Evolutionary conservation across 2,329 filamentous ascomycete species (phyloP).

Genomic region (Colletotrichum viniferum): DNA sequence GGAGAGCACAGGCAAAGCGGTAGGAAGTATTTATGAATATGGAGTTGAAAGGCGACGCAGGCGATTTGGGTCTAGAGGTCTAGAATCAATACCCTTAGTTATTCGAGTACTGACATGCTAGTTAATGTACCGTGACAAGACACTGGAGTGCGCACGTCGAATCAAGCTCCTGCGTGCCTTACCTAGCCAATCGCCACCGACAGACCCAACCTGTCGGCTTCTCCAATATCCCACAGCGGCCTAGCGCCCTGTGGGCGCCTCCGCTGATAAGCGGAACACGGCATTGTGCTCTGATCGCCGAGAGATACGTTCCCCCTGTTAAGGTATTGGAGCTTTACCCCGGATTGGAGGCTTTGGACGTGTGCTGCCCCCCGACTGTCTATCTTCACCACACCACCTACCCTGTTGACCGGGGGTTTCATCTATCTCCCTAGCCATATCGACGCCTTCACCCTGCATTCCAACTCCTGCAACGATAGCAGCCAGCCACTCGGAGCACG

Average conservation of each 20-base stretch:
- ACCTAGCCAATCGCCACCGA: neutral
- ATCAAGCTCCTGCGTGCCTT: neutral
- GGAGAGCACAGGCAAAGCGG: neutral
- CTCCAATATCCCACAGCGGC: neutral
- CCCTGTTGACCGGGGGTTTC: neutral
- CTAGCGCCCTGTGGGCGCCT: neutral
- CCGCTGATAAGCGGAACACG: neutral
- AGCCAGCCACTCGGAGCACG: neutral
- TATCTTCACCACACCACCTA: constrained; percentile 1
- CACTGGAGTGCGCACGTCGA: neutral
- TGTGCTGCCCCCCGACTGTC: neutral
- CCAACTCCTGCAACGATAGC: neutral
- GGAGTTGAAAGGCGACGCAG: neutral
- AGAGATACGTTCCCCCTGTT: neutral
- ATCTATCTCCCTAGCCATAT: neutral
- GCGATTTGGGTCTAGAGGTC: neutral
- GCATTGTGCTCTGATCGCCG: neutral
- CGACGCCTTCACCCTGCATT: neutral
- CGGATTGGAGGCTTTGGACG: neutral
- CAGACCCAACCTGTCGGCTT: neutral
- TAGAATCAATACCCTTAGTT: neutral
- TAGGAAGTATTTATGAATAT: neutral
- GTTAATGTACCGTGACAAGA: neutral
- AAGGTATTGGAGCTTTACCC: neutral
- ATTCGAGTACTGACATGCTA: neutral